These are phyloP conservation scores for Huntiella decipiens DNA, from an alignment of 2,329 filamentous ascomycete species.

Conservation along the genomic window DNA sequence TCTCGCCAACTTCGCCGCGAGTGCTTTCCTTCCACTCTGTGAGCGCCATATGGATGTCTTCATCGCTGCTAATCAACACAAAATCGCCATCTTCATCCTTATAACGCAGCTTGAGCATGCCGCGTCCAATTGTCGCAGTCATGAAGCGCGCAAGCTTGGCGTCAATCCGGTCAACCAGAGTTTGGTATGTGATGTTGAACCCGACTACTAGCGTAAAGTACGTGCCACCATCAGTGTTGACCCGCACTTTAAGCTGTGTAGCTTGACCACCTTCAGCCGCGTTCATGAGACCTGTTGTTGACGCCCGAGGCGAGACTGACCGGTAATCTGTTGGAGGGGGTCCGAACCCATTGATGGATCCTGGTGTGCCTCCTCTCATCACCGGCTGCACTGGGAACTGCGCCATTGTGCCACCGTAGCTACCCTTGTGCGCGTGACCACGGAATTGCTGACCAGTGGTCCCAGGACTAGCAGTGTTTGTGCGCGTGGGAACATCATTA, in stretches of 20 bases:
- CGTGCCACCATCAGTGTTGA: constrained; percentile 69
- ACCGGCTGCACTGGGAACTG: constrained; percentile 38
- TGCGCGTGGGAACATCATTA: constrained; percentile 45
- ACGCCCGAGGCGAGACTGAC: constrained; percentile 28
- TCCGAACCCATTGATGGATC: constrained; percentile 15
- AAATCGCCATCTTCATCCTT: constrained; percentile 83
- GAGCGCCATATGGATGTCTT: constrained; percentile 91
- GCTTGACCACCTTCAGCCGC: constrained; percentile 35
- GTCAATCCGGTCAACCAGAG: constrained; percentile 85
- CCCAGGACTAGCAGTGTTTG: constrained; percentile 52
- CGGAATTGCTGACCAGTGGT: constrained; percentile 39
- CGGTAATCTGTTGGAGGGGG: constrained; percentile 21
- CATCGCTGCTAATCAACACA: constrained; percentile 84
- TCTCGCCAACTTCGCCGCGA: constrained; percentile 59
- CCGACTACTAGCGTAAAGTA: constrained; percentile 92
- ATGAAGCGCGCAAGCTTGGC: constrained; percentile 82
- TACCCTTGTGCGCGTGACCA: constrained; percentile 26
- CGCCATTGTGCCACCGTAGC: constrained; percentile 31
- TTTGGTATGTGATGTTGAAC: constrained; percentile 87
- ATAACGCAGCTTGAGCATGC: constrained; percentile 74
- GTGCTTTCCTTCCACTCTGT: constrained; percentile 70
- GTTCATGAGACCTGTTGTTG: constrained; percentile 13
- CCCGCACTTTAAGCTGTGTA: constrained; percentile 84
- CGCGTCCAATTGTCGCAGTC: constrained; percentile 61
- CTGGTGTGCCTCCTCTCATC: constrained; percentile 29